Evolutionary conservation across 2,329 filamentous ascomycete species (phyloP).

Genomic region (Monosporascus sp.): DNA sequence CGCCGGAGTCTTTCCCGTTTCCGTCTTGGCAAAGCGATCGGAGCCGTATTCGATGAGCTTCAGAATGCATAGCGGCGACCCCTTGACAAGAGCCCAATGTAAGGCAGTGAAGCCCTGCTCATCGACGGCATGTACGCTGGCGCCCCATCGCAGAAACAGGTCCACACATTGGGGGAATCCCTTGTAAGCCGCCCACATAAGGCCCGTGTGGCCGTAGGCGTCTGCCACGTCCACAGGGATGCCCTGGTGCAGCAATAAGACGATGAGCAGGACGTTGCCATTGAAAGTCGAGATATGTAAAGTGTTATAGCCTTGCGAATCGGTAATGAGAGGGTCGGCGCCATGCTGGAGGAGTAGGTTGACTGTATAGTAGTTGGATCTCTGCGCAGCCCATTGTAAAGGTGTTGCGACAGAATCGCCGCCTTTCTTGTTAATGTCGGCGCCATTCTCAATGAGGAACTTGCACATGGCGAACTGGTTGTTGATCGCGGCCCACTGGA

Average conservation of each 20-base stretch:
- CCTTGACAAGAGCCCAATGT: conserved; percentile 95
- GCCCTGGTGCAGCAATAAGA: conserved; percentile 87
- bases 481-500: conserved; percentile 96
- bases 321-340: conserved; percentile 86
- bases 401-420: conserved; percentile 92
- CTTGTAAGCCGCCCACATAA: conserved; percentile 99
- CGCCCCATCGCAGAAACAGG: conserved; percentile 88
- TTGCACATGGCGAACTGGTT: conserved; percentile 97
- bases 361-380: conserved; percentile 94
- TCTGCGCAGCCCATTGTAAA: conserved; percentile 93
- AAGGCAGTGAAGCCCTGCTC: conserved; percentile 91
- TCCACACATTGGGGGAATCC: conserved; percentile 90
- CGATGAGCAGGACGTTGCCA: conserved; percentile 85
- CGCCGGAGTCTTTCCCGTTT: conserved; percentile 83
- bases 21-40: conserved; percentile 85
- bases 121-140: conserved; percentile 83
- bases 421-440: conserved; percentile 90
- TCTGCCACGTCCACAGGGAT: conserved; percentile 91
- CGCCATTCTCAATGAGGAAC: conserved; percentile 78
- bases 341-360: conserved; percentile 87
- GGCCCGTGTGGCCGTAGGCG: conserved; percentile 81
- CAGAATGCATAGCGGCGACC: conserved; percentile 80
- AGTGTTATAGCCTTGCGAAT: conserved; percentile 96
- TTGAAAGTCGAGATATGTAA: conserved; percentile 96
- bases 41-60: conserved; percentile 95